Evolutionary conservation across 441 rosid species (phyloP), one percentile per base, ranked within the genome.

Genomic region (Lepidium campestre): DNA sequence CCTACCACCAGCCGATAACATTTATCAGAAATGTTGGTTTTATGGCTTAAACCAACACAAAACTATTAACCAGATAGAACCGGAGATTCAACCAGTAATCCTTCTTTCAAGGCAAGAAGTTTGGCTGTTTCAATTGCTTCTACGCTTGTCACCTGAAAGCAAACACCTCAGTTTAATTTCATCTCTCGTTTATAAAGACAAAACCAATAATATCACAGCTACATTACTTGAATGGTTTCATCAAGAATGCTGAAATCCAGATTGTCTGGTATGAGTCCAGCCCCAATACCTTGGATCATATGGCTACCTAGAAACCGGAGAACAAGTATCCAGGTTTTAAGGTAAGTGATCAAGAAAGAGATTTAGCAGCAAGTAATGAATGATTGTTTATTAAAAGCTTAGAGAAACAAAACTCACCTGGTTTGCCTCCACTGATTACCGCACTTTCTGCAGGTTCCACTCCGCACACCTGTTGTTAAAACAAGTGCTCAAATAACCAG

Each of bases 111-210:
- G 4, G 96, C 85, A 62, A 91, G 79, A 67, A 83, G 78, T 72
- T 75, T 92, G 0, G 96, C 80, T 35, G 93, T 86, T 72, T 88
- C 93, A 44, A 90, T 81, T 17, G 97, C 94, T 74, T 88, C 98
- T 66, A 74, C 82, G 7, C 96, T 73, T 10, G 92, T 70, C 62
- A 93, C 80, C 96, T 88, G 15, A 40, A 62, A 62, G 44, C 35
- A 50, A 58, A 44, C 35, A 52, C 36, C 36, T 42, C 20, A 50
- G 57, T 50, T 19, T 15, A 50, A 31, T 39, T n/a, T 42, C 50
- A 8, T n/a, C 13, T 0, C 2, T 19, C n/a, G n/a, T 41, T 50
- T 4, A 53, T 2, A 0, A 54, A 54, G 20, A 39, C 19, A 56
- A 46, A 41, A 63, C 13, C 15, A 3, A 9, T 27, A 36, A 22